These are phyloP conservation scores for Melanogaster broomeanus DNA, from an alignment of 768 basidiomycete genomes.

Conservation along the genomic window DNA sequence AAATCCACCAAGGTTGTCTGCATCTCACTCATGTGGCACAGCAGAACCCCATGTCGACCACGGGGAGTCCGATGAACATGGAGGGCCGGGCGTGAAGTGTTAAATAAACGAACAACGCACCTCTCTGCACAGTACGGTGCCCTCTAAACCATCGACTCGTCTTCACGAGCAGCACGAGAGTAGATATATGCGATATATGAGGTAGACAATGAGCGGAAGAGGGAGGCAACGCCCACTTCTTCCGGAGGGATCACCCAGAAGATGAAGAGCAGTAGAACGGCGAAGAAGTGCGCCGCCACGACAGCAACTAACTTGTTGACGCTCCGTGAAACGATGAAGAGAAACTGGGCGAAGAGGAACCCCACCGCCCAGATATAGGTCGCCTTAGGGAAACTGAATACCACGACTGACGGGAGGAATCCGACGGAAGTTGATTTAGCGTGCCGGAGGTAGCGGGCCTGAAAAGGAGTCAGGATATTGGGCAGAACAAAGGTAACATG, in stretches of 20 bases:
- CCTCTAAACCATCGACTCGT: conserved; percentile 15
- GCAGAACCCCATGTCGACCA: no score
- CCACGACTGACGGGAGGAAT: conserved; percentile 51
- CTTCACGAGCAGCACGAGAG: background rate
- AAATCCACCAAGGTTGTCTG: no score
- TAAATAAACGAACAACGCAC: conserved; percentile 9
- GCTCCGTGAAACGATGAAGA: conserved; percentile 16
- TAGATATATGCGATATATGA: conserved; percentile 9
- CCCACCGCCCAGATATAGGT: conserved; percentile 50
- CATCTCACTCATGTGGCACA: no score
- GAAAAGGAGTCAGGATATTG: conserved; percentile 3
- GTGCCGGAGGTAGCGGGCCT: conserved; percentile 34
- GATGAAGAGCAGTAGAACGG: conserved; percentile 9
- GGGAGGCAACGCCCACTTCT: background rate
- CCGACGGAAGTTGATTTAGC: conserved; percentile 41
- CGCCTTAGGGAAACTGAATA: conserved; percentile 55
- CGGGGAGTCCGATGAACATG: no score
- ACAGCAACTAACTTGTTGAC: conserved; percentile 13
- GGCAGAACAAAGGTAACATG: background rate
- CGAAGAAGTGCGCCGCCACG: conserved; percentile 6
- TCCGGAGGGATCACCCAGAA: conserved; percentile 13
- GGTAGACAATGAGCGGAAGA: conserved; percentile 6
- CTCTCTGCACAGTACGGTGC: conserved; percentile 10
- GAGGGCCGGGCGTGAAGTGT: no score
- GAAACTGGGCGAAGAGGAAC: conserved; percentile 29